phyloP scores from a whole-genome alignment of 2,329 filamentous ascomycete genomes.

The Fusarium sp. region DNA sequence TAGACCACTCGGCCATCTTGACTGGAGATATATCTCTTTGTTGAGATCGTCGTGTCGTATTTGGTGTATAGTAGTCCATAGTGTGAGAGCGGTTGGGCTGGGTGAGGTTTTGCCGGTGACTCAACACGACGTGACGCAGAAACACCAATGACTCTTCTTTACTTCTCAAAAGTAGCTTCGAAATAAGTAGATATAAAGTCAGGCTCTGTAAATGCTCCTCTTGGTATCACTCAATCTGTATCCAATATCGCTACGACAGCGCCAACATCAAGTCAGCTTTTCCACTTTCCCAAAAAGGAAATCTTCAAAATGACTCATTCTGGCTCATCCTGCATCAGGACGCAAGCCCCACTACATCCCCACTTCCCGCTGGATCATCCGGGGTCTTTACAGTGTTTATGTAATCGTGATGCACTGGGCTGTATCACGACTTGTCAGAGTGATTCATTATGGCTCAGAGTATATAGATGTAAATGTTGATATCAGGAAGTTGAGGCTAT shows the following conservation, averaged over 20 bases:
- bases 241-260: neutral
- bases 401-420: constrained; percentile 22
- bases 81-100: too few species aligned
- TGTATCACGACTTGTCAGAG: constrained; percentile 34
- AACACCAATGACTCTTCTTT: too few species aligned
- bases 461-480: neutral
- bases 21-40: neutral
- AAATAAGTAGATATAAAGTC: too few species aligned
- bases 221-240: neutral
- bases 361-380: constrained; percentile 14
- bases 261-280: neutral
- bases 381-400: constrained; percentile 19
- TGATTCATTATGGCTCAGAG: constrained; percentile 48
- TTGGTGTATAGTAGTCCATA: too few species aligned
- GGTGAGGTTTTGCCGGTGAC: too few species aligned
- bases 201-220: too few species aligned
- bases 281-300: constrained; percentile 33
- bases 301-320: constrained; percentile 53
- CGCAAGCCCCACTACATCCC: neutral
- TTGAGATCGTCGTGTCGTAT: too few species aligned
- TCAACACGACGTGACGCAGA: too few species aligned
- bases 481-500: neutral
- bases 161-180: too few species aligned
- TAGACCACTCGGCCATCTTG: constrained; percentile 6
- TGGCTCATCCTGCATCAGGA: constrained; percentile 49